Percentiles rank a stretch among this genome's conserved stretches.
Conservation (phyloP, 805 yeast genomes). For the Myxozyma sirexii region DNA sequence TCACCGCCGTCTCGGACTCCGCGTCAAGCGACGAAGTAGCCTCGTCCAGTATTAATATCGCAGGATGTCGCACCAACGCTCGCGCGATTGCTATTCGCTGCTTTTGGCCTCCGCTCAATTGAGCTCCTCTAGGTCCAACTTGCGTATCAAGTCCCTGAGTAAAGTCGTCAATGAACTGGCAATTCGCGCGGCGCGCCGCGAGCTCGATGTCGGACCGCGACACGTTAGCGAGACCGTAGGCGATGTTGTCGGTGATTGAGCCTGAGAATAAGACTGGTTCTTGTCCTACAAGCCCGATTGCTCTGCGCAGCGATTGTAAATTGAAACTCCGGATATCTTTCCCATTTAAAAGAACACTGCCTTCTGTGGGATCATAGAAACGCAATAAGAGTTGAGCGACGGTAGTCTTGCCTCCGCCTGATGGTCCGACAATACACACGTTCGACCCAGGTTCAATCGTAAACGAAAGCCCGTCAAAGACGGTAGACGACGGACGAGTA, state of each 20-base stretch:
- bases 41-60: constrained; percentile 59
- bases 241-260: constrained; percentile 80
- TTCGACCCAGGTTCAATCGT: constrained; percentile 77
- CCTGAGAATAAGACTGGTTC: constrained; percentile 94
- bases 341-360: constrained; percentile 76
- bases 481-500: constrained; percentile 69
- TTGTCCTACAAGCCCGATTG: constrained; percentile 91
- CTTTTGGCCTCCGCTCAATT: constrained; percentile 65
- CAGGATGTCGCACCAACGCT: constrained; percentile 59
- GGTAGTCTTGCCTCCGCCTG: constrained; percentile 94
- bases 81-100: constrained; percentile 67
- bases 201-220: constrained; percentile 58
- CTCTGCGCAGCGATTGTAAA: constrained; percentile 69
- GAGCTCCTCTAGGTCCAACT: constrained; percentile 53
- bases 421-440: constrained; percentile 91
- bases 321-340: constrained; percentile 74
- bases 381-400: constrained; percentile 72
- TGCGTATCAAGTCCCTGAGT: constrained; percentile 64
- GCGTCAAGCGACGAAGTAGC: constrained; percentile 57
- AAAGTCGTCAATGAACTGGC: constrained; percentile 64
- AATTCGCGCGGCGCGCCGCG: constrained; percentile 52
- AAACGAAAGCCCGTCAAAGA: constrained; percentile 64
- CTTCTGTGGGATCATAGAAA: constrained; percentile 71
- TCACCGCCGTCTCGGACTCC: constrained; percentile 68
- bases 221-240: constrained; percentile 76